Base-by-base conservation (phyloP, 129 eudicot species). In the Deinandra increscens region DNA sequence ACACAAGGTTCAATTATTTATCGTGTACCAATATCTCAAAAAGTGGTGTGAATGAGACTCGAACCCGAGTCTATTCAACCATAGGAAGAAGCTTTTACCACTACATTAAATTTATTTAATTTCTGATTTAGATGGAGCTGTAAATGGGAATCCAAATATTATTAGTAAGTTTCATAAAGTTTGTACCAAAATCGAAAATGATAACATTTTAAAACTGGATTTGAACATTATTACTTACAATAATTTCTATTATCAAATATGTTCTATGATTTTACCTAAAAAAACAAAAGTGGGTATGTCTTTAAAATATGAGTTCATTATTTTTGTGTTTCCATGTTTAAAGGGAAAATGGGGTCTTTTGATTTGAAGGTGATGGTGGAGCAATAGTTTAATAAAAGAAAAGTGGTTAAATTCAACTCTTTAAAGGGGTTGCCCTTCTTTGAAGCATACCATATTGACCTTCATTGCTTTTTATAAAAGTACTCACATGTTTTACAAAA, bases 361-460 rank as follows among this genome's bases (percentile, higher is more conserved):
- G 72, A 58, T 58, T 58, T 58, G 41, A 69, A 68, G 72, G 61
- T 68, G 51, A 66, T 60, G 77, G 77, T 61, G 70, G 77, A 72
- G 70, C 61, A 48, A 63, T 72, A 15, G 55, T 58, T 71, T 71
- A 71, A 55, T 72, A 36, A 48, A 46, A 72, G 77, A 60, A 60
- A 46, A 72, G 38, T 72, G 63, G 70, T 72, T 72, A 72, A 62
- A 72, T 74, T 79, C 73, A 68, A 68, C 75, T 70, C 73, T 73
- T 60, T 60, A 49, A 42, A 60, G 72, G 60, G 84, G 84, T 80
- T 80, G 76, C 84, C 72, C 68, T 80, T 72, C 53, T 69, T 69
- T 62, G 73, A 80, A 80, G 84, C 84, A 69, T 74, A 61, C 68
- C 68, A 68, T 17, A 73, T 79, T 72, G 83, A 79, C 83, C 75